Evolutionary conservation across 2,329 filamentous ascomycete species (phyloP).

Genomic region (Fusarium aywerte): DNA sequence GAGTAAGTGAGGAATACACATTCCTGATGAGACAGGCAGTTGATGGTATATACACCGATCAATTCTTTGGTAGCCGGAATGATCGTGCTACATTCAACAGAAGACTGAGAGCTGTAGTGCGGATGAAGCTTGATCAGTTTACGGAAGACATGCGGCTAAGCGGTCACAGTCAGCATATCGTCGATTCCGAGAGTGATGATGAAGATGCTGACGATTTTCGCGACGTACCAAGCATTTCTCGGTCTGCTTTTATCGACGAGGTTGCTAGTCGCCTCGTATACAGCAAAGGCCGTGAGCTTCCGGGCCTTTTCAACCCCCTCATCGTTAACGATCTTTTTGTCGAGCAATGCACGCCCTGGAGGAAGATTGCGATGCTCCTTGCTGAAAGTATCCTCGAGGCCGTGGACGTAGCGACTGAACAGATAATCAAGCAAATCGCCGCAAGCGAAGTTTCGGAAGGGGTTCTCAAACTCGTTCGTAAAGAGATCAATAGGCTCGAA

Average conservation of each 20-base stretch:
- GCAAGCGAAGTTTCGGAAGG: not conserved
- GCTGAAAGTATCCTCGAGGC: constrained; percentile 28
- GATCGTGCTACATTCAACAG: not conserved
- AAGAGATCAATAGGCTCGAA: not conserved
- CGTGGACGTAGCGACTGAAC: constrained; percentile 4
- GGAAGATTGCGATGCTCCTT: constrained; percentile 52
- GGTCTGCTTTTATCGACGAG: constrained; percentile 35
- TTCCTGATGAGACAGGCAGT: constrained; percentile 58
- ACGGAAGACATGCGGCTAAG: not conserved
- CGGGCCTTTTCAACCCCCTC: constrained; percentile 69
- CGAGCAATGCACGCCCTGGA: constrained; percentile 68
- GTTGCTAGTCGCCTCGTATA: constrained; percentile 39
- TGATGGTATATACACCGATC: constrained; percentile 62
- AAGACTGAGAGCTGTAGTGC: not conserved
- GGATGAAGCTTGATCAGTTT: not conserved
- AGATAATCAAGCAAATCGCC: not conserved
- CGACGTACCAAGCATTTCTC: not conserved
- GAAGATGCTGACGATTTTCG: accelerated
- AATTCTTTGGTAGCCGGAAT: constrained; percentile 42
- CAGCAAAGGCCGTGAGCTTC: constrained; percentile 61
- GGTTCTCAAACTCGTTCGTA: not conserved
- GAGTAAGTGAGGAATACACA: constrained; percentile 16
- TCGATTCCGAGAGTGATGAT: constrained; percentile 3
- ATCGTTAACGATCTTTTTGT: constrained; percentile 69
- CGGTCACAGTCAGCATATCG: not conserved